These are phyloP conservation scores for Fusarium protoensiforme DNA, from an alignment of 2,329 filamentous ascomycete species.

Conservation along the genomic window DNA sequence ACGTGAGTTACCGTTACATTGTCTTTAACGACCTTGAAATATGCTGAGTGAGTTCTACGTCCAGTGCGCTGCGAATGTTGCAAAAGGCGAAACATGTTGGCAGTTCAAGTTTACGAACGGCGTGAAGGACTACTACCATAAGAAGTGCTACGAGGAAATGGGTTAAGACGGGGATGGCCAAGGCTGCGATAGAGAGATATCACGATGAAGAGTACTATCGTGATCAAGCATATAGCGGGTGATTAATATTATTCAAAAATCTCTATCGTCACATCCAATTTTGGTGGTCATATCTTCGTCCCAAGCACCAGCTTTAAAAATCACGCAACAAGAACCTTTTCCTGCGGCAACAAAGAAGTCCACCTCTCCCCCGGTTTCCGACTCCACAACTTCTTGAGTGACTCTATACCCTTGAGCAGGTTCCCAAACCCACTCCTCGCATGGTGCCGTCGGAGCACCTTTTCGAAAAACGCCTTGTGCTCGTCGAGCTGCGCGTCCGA, in stretches of 20 bases:
- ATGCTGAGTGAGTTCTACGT: too few relatives aligned
- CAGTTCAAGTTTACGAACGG: too few relatives aligned
- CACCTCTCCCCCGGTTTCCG: constrained; percentile 37
- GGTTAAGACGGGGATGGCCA: too few relatives aligned
- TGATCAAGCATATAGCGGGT: too few relatives aligned
- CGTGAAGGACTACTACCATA: too few relatives aligned
- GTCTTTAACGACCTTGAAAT: too few relatives aligned
- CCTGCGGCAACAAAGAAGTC: constrained; percentile 39
- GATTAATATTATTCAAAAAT: constrained; percentile 1
- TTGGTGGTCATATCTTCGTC: background rate
- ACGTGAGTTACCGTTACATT: too few relatives aligned
- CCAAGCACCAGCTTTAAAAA: background rate
- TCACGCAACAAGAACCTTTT: constrained; percentile 44
- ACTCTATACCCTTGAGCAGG: constrained; percentile 35
- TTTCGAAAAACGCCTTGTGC: constrained; percentile 40
- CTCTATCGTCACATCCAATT: background rate
- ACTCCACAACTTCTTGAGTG: constrained; percentile 38
- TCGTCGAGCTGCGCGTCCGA: constrained; percentile 40
- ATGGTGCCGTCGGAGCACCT: constrained; percentile 25
- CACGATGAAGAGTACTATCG: too few relatives aligned
- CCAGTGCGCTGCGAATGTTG: too few relatives aligned
- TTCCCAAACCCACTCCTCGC: constrained; percentile 40
- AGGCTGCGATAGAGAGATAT: too few relatives aligned
- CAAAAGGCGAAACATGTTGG: too few relatives aligned
- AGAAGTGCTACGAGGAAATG: too few relatives aligned